Evolutionary conservation across 2,329 filamentous ascomycete species (phyloP).

Genomic region (Phyllosticta capitalensis): DNA sequence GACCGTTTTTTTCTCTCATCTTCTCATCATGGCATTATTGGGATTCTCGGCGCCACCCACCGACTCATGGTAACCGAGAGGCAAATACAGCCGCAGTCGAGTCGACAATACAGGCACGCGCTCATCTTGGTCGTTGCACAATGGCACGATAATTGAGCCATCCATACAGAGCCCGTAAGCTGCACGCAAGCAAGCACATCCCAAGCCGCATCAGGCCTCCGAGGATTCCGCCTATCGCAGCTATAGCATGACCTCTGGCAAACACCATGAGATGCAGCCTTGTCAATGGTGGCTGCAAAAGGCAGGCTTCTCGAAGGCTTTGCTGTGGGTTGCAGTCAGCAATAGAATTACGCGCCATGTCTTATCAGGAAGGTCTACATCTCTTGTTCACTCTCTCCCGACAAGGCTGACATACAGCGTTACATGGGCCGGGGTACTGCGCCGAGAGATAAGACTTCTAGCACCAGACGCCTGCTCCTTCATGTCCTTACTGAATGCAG

Average conservation of each 20-base stretch:
- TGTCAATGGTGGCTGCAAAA: neutral
- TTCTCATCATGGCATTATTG: too few relatives aligned
- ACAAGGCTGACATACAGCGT: conserved; percentile 2
- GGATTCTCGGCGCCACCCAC: too few relatives aligned
- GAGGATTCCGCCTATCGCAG: neutral
- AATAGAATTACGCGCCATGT: conserved; percentile 6
- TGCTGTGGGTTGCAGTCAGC: neutral
- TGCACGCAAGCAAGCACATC: too few relatives aligned
- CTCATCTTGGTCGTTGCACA: neutral
- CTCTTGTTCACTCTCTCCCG: neutral
- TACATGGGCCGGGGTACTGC: conserved; percentile 1
- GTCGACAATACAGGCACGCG: too few relatives aligned
- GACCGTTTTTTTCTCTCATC: too few relatives aligned
- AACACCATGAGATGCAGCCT: neutral
- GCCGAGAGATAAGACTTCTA: conserved; percentile 3
- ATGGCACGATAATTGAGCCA: too few relatives aligned
- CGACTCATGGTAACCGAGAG: too few relatives aligned
- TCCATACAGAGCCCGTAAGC: too few relatives aligned
- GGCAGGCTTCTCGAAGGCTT: conserved; percentile 7
- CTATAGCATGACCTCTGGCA: neutral
- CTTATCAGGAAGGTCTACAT: conserved; percentile 9
- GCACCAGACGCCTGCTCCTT: too few relatives aligned
- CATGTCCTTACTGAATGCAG: neutral
- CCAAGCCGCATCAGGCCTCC: neutral
- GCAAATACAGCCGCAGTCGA: too few relatives aligned